Evolutionary conservation across 1,284 basidiomycete species (phyloP).

Genomic region (Malassezia arunalokei): DNA sequence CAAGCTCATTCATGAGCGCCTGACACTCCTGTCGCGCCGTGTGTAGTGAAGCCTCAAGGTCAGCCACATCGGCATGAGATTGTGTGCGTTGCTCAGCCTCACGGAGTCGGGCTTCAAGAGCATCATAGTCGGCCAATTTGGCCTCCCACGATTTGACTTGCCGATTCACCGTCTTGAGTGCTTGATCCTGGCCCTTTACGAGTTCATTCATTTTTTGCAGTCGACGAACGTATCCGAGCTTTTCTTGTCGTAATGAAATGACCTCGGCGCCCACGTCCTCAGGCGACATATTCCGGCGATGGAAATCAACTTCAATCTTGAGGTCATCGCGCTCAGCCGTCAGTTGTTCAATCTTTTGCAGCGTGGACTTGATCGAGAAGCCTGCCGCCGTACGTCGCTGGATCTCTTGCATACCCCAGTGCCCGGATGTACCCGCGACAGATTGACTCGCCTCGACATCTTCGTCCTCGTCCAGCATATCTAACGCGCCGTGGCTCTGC

Average conservation of each 20-base stretch:
- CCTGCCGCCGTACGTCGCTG: slow-evolving; percentile 29
- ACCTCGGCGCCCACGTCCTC: slow-evolving; percentile 35
- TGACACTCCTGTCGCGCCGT: slow-evolving; percentile 20
- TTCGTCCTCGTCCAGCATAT: slow-evolving; percentile 9
- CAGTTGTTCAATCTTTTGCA: slow-evolving; percentile 38
- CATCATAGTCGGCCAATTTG: slow-evolving; percentile 11
- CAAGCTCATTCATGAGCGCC: slow-evolving; percentile 27
- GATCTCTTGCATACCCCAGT: slow-evolving; percentile 35
- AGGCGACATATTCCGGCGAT: slow-evolving; percentile 35
- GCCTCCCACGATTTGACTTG: slow-evolving; percentile 33
- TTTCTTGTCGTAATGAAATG: slow-evolving; percentile 36
- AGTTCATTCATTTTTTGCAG: slow-evolving; percentile 34
- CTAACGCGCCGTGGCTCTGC: slow-evolving; percentile 5
- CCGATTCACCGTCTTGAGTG: slow-evolving; percentile 34
- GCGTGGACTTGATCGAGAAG: slow-evolving; percentile 37
- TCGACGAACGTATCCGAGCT: slow-evolving; percentile 35
- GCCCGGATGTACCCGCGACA: slow-evolving; percentile 18
- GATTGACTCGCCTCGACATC: not conserved
- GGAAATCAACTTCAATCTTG: slow-evolving; percentile 41
- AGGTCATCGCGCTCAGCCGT: slow-evolving; percentile 41
- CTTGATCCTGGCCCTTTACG: slow-evolving; percentile 38
- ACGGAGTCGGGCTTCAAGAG: not conserved
- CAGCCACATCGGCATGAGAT: not conserved
- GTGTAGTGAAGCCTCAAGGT: slow-evolving; percentile 19
- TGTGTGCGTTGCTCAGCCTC: slow-evolving; percentile 6